Base-by-base conservation (phyloP, 148 eudicot species). In the Spergularia marina region DNA sequence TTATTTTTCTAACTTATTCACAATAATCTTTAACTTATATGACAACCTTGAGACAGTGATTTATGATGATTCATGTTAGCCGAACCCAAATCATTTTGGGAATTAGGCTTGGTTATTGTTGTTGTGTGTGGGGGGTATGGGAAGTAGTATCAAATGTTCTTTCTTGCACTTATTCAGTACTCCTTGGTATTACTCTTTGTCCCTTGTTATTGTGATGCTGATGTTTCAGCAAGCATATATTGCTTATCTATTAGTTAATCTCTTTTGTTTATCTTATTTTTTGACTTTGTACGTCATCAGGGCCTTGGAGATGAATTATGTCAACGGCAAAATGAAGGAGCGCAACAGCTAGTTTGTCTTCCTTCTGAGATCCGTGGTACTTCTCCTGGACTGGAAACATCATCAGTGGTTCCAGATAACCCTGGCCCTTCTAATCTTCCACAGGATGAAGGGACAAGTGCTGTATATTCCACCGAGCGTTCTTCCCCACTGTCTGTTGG, bases 241-340 rank as follows among this genome's bases (percentile, higher is more conserved):
- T 34, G 20, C 53, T 41, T 55, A 73, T 57, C 65, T 20, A 3
- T 18, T 36, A 15, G 49, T 44, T 44, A 3, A 3, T 72, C 6
- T 17, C 47, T 17, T 13, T 16, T 73, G 9, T 7, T 69, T 73
- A 4, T 7, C 58, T 59, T 53, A 25, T 69, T 49, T 54, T 17
- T 53, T 10, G 11, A 34, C 21, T 74, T 12, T 23, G 4, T 53
- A 78, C 5, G 20, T 81, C 44, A 61, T 74, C 57, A 78, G 82
- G 83, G 44, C 53, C 74, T 69, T 51, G 61, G 73, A 56, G 77
- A 68, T 55, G 74, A 69, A 68, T 60, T 71, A 74, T 63, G 55
- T 65, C 67, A 57, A 62, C 36, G 10, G 16, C 66, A 25, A 4
- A 56, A 55, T 71, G 71, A 15, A 30, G 70, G 52, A 72, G 51